Evolutionary conservation across 208 protist genomes (phyloP).

Genomic region (Porcisia hertigi): DNA sequence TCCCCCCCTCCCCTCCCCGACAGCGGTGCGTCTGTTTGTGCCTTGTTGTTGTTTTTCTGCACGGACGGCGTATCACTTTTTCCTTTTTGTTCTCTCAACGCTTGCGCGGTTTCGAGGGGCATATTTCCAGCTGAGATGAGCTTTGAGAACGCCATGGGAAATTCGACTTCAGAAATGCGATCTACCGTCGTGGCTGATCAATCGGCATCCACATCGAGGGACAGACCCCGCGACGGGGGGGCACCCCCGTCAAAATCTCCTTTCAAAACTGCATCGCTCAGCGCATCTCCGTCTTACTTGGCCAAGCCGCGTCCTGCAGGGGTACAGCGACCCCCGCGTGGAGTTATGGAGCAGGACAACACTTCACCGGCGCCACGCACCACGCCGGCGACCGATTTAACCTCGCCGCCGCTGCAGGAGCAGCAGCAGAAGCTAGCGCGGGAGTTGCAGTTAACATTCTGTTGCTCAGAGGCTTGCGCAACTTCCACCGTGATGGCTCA

Average conservation of each 20-base stretch:
- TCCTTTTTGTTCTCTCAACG: background rate
- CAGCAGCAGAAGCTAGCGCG: constrained; percentile 1
- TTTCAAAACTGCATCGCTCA: background rate
- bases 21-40: too few relatives aligned
- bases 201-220: background rate
- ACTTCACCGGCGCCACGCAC: background rate
- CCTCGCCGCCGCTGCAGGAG: background rate
- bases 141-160: background rate
- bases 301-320: background rate
- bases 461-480: constrained; percentile 33
- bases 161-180: background rate
- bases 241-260: background rate
- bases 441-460: constrained; percentile 16
- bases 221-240: background rate
- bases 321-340: background rate
- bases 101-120: too few relatives aligned
- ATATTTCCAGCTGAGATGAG: background rate
- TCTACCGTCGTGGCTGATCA: background rate
- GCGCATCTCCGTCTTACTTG: background rate
- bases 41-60: too few relatives aligned
- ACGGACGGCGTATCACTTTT: background rate
- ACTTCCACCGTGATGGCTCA: constrained; percentile 28
- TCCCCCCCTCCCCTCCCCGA: too few relatives aligned
- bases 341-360: background rate
- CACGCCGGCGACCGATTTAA: background rate